Base-by-base conservation (phyloP, 148 eudicot genomes). In the Hydrangea macrophylla region DNA sequence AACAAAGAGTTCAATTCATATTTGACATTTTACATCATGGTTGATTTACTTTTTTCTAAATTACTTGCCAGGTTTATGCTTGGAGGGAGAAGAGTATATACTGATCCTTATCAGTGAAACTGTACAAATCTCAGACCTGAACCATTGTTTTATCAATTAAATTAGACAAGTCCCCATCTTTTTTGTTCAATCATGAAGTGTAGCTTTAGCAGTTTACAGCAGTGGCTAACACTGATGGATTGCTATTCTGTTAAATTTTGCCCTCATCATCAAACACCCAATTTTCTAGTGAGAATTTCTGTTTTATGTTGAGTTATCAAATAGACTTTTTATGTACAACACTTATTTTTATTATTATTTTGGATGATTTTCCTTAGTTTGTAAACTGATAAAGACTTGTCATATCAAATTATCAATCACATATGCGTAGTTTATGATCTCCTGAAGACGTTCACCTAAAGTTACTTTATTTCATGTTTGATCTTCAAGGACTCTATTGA, bases 1-100 rank as follows among this genome's bases (percentile, higher is more conserved):
- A 8, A 15, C n/a, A 5, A 9, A 13, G 61, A 5, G 18, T 31
- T 65, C 6, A 13, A 39, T 50, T 65, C 30, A 3, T 22, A 18
- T 63, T 64, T 27, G 27, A 9, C 13, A 60, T 23, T 7, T 6
- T n/a, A 1, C n/a, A 2, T 15, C 1, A 5, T 48, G 53, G n/a
- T 18, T 15, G 53, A 48, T 7, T 42, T 35, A 3, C 5, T 42
- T 42, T 42, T 64, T 42, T 64, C 51, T 55, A 1, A 18, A 22
- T 35, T 55, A 8, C 25, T 3, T 25, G 6, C 5, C 70, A 55
- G 61, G 60, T 26, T 55, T 55, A n/a, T 26, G n/a, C n/a, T 67
- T 56, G 15, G 35, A 55, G 70, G 51, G 33, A 12, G 55, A 55
- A 55, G 50, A 55, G 17, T 31, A 55, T 25, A 42, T 25, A 36